phyloP scores from a whole-genome alignment of 2,329 filamentous ascomycete genomes.

The Penicillium nordicum region DNA sequence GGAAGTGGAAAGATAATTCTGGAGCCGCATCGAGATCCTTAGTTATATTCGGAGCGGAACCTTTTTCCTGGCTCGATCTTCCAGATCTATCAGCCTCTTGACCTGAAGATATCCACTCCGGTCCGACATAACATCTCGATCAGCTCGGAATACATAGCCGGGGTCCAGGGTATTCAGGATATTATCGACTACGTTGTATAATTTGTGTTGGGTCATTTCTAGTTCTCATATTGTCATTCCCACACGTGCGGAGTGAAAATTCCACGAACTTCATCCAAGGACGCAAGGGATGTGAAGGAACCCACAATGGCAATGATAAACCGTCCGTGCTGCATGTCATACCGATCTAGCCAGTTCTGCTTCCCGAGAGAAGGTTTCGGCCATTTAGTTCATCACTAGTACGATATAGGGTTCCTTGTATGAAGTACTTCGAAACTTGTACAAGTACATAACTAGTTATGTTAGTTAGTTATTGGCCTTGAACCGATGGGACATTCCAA shows the following conservation, averaged over 20 bases:
- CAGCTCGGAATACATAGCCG: neutral
- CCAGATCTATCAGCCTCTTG: slow-evolving; percentile 4
- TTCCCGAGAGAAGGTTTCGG: neutral
- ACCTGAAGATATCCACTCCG: neutral
- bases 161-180: neutral
- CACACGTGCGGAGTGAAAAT: slow-evolving; percentile 13
- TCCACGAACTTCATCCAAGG: neutral
- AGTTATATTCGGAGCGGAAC: neutral
- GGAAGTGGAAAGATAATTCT: neutral
- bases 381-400: neutral
- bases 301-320: slow-evolving; percentile 14
- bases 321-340: slow-evolving; percentile 25
- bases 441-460: neutral
- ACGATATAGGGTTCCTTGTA: neutral
- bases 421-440: neutral
- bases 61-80: neutral
- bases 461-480: neutral
- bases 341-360: slow-evolving; percentile 11
- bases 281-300: slow-evolving; percentile 20
- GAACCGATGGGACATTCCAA: neutral
- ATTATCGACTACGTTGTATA: neutral
- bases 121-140: neutral
- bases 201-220: neutral
- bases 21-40: slow-evolving; percentile 6
- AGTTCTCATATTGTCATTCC: neutral